A percentile compares a stretch with the other conserved stretches of the same genome.
Conservation (phyloP, 768 basidiomycete species). For the Saitozyma sp. region DNA sequence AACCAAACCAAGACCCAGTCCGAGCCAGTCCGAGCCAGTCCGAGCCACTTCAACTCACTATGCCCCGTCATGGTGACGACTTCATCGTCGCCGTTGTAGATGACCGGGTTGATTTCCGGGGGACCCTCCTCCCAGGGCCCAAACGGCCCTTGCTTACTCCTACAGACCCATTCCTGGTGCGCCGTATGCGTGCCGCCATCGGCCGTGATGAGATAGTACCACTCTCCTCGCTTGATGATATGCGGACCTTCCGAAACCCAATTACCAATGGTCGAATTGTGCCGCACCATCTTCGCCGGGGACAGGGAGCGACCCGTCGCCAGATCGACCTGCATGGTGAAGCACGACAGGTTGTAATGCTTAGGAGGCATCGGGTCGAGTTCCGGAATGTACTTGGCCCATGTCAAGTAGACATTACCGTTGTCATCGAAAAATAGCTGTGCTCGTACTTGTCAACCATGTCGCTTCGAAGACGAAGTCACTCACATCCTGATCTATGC, state of each 20-base stretch:
- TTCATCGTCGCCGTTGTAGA: conserved; percentile 40
- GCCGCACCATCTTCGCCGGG: conserved; percentile 3
- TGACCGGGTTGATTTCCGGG: conserved; percentile 21
- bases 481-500: conserved; percentile 33
- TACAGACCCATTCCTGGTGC: conserved; percentile 42
- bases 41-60: conserved; percentile 14
- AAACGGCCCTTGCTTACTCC: conserved; percentile 27
- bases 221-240: conserved; percentile 33
- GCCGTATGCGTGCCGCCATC: conserved; percentile 49
- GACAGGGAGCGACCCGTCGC: conserved; percentile 11
- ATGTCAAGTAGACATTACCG: conserved; percentile 23
- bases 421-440: conserved; percentile 37
- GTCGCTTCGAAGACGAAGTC: conserved; percentile 18
- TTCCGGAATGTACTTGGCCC: conserved; percentile 1
- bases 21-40: no score
- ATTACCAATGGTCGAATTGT: background rate
- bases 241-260: conserved; percentile 45
- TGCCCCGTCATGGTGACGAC: conserved; percentile 55
- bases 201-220: conserved; percentile 54
- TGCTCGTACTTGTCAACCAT: conserved; percentile 27
- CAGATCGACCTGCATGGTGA: conserved; percentile 10
- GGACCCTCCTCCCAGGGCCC: conserved; percentile 32
- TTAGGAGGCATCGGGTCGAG: background rate
- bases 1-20: no score
- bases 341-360: conserved; percentile 1